A percentile compares a stretch with the other conserved stretches of the same genome.
phyloP scores from a whole-genome alignment of 371 early-diverging fungal species.

The Phascolomyces articulosus region DNA sequence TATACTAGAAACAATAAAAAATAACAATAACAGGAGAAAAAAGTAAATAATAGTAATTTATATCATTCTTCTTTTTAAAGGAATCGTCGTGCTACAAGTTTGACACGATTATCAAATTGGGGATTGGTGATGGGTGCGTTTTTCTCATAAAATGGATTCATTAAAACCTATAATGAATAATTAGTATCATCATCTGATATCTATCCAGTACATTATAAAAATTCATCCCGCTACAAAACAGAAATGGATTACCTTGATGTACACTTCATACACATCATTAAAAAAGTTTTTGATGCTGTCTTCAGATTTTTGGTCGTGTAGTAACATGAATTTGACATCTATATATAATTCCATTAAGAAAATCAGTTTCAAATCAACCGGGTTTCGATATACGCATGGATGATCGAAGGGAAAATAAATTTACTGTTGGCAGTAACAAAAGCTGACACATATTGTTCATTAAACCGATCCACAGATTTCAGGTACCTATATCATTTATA shows the following conservation, averaged over 20 bases:
- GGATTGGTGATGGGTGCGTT: conserved; percentile 80
- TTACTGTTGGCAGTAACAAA: conserved; percentile 90
- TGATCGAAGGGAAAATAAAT: too few species aligned
- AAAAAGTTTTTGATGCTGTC: conserved; percentile 93
- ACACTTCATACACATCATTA: conserved; percentile 88
- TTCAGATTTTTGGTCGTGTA: conserved; percentile 87
- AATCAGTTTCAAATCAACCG: too few species aligned
- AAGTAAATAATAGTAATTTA: not conserved
- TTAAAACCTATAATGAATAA: conserved; percentile 75
- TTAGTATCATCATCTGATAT: too few species aligned
- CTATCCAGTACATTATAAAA: too few species aligned
- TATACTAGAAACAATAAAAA: too few species aligned
- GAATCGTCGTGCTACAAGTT: conserved; percentile 75
- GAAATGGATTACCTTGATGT: conserved; percentile 73
- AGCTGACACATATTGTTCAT: conserved; percentile 90
- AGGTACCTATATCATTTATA: conserved; percentile 69
- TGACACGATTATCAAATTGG: conserved; percentile 83
- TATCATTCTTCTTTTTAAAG: too few species aligned
- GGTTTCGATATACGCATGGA: too few species aligned
- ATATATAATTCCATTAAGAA: conserved; percentile 1
- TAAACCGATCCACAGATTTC: conserved; percentile 93
- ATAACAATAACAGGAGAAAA: not conserved
- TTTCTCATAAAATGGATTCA: conserved; percentile 92
- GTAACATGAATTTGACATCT: conserved; percentile 88
- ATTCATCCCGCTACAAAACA: too few species aligned